Conservation (phyloP, 805 yeast species). For the Lipomyces kockii region DNA sequence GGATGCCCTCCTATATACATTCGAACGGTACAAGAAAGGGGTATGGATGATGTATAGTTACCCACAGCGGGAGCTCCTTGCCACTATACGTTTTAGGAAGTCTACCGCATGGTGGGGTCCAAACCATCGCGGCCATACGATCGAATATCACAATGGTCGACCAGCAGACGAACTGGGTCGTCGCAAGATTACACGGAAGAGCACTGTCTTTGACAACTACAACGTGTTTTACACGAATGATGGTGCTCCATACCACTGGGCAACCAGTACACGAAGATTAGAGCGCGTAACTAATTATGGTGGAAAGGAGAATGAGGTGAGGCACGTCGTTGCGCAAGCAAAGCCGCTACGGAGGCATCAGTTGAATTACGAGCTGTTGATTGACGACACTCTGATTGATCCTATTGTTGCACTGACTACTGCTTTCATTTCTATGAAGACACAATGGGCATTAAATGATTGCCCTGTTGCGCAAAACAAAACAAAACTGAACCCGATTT, state of each 20-base stretch:
- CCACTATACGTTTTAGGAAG: conserved; percentile 25
- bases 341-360: conserved; percentile 61
- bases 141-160: conserved; percentile 20
- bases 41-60: conserved; percentile 28
- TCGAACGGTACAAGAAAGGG: conserved; percentile 23
- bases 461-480: conserved; percentile 27
- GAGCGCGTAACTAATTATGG: conserved; percentile 60
- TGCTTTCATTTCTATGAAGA: conserved; percentile 63
- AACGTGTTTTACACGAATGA: conserved; percentile 57
- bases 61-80: conserved; percentile 28
- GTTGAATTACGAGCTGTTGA: conserved; percentile 61
- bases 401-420: conserved; percentile 62
- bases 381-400: conserved; percentile 56
- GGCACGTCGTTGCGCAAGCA: conserved; percentile 60
- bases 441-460: conserved; percentile 60
- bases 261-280: conserved; percentile 55
- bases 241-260: conserved; percentile 63
- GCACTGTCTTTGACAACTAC: conserved; percentile 46
- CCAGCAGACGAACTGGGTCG: conserved; percentile 8
- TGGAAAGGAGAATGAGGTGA: conserved; percentile 60
- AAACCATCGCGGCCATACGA: conserved; percentile 22
- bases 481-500: conserved; percentile 12
- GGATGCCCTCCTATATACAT: conserved; percentile 23
- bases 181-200: conserved; percentile 27
- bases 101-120: conserved; percentile 20